Conservation (phyloP, 305 asterid genomes). For the Plantago coronopus region DNA sequence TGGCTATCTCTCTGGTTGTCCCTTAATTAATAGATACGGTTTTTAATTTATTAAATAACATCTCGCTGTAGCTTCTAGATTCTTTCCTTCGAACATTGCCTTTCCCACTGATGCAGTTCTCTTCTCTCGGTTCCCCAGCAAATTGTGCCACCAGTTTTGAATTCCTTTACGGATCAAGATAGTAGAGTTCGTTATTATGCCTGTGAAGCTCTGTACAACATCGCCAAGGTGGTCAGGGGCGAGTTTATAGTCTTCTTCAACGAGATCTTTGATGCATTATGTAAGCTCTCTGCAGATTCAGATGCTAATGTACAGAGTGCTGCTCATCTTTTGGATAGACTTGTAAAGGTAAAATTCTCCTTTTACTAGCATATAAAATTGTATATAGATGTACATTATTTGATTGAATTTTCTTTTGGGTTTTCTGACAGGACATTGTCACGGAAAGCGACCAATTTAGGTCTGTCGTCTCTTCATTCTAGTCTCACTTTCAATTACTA, state of each 20-base stretch:
- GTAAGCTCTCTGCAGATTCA: slow-evolving; percentile 97
- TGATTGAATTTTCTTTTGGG: slow-evolving; percentile 20
- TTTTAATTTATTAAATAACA: slow-evolving; percentile 9
- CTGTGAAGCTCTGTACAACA: slow-evolving; percentile 97
- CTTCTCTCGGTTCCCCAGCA: slow-evolving; percentile 47
- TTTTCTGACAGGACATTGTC: slow-evolving; percentile 81
- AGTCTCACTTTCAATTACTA: slow-evolving; percentile 14
- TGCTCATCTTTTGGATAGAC: slow-evolving; percentile 99
- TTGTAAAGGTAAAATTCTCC: slow-evolving; percentile 65
- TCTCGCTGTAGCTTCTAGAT: slow-evolving; percentile 17
- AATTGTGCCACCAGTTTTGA: slow-evolving; percentile 91
- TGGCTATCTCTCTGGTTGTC: background rate
- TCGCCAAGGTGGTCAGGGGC: slow-evolving; percentile 99
- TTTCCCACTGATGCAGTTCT: slow-evolving; percentile 25
- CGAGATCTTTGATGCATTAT: slow-evolving; percentile 86
- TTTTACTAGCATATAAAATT: slow-evolving; percentile 2
- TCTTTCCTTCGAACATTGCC: slow-evolving; percentile 4
- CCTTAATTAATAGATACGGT: background rate
- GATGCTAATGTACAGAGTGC: slow-evolving; percentile 99
- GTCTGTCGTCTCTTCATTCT: slow-evolving; percentile 36
- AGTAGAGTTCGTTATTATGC: slow-evolving; percentile 99
- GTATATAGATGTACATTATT: slow-evolving; percentile 7
- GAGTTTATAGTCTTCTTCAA: slow-evolving; percentile 97
- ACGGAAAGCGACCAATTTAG: slow-evolving; percentile 99
- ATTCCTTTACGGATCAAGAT: slow-evolving; percentile 91